Base-by-base conservation (phyloP, 169 alveolate species). In the Plasmodium gaboni region DNA sequence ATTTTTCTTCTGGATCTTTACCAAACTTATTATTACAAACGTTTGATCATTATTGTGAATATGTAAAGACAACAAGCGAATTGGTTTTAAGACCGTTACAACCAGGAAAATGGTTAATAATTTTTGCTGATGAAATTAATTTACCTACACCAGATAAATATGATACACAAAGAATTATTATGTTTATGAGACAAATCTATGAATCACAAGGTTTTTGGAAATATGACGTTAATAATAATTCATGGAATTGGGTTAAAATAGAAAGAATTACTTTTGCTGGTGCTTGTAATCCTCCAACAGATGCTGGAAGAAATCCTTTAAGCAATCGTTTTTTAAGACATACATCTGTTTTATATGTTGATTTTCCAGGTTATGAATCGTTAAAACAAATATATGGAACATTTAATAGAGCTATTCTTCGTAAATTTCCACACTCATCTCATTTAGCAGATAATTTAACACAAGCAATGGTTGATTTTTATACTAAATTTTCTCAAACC, bases 261-360 rank as follows among this genome's bases (percentile, higher is more conserved):
- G 99, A 98, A 89, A 95, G 99, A 63, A 98, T 98, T 15, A 98
- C 98, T 91, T 98, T 98, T 87, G 99, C 98, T 0, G 99, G 99
- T 6, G 99, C 99, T 10, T 98, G 99, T 95, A 98, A 98, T 86
- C 99, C 99, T 1, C 99, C 99, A 46, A 98, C 99, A 0, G 99
- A 98, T 93, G 98, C 98, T 3, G 99, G 99, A 12, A 94, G 99
- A 80, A 98, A 97, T 74, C 99, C 99, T 13, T 93, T 98, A 92
- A 95, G 98, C 67, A 98, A 97, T 72, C 95, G 99, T 60, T 98
- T 98, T 92, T 93, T 98, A 73, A 91, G 99, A 59, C 99, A 98
- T 90, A 95, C 98, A 22, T 99, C 99, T 0, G 89, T 98, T 44
- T 89, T 98, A 48, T 96, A 97, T 73, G 99, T 98, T 26, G 99